Evolutionary conservation across 352 stramenopile genomes (phyloP).

Genomic region (Pythium guiyangense): DNA sequence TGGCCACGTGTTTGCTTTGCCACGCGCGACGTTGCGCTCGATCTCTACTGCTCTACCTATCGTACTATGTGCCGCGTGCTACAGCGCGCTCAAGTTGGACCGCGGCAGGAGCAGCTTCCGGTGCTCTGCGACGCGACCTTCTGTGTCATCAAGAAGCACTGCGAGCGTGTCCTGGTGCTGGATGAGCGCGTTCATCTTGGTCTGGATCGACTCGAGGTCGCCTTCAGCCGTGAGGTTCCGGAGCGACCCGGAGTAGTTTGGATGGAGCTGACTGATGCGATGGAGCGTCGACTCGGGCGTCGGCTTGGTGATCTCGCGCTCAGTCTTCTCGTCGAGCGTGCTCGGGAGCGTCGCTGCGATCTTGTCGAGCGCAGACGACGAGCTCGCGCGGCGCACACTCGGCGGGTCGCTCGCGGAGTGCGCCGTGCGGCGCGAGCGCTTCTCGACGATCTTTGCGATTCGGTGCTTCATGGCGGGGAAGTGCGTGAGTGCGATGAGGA

Average conservation of each 20-base stretch:
- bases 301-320: conserved; percentile 34
- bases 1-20: too few relatives aligned
- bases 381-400: conserved; percentile 15
- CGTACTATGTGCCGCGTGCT: background rate
- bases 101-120: conserved; percentile 5
- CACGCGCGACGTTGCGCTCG: background rate
- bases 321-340: conserved; percentile 48
- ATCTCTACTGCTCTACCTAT: too few relatives aligned
- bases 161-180: conserved; percentile 51
- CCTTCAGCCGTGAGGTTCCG: conserved; percentile 59
- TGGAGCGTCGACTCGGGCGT: conserved; percentile 51
- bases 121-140: conserved; percentile 18
- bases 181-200: conserved; percentile 50
- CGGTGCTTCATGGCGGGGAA: conserved; percentile 61
- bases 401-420: conserved; percentile 9
- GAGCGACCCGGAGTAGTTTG: conserved; percentile 71
- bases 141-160: conserved; percentile 39
- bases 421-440: conserved; percentile 36
- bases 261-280: conserved; percentile 88
- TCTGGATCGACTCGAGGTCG: conserved; percentile 75
- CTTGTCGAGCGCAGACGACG: conserved; percentile 41
- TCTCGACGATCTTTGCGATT: conserved; percentile 75
- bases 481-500: conserved; percentile 42
- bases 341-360: conserved; percentile 36
- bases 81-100: conserved; percentile 3